Base-by-base conservation (phyloP, 805 yeast species). In the Candida caryicola region DNA sequence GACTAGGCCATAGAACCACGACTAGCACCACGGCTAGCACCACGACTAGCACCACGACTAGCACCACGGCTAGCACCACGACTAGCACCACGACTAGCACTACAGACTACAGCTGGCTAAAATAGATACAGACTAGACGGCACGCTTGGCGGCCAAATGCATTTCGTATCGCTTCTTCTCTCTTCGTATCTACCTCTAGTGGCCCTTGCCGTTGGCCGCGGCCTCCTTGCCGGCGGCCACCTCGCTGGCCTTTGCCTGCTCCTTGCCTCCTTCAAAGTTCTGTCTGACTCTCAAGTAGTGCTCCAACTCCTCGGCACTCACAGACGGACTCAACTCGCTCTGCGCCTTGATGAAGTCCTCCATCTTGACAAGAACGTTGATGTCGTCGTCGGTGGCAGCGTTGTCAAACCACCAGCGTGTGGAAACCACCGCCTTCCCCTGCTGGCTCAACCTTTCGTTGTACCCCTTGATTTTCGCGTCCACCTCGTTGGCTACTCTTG, bases 371-470 rank as follows among this genome's bases (percentile, higher is more conserved):
- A 65, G 54, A 1, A 89, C 96, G 4, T 71, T 70, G 5, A 74
- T 71, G 53, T 91, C 97, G 1, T 73, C 75, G 2, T 70, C 65
- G 0, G 75, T 74, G 1, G 96, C 91, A 10, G 77, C 71, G 44
- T 82, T 80, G 49, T 89, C 96, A 59, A 93, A 88, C 96, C 97
- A 91, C 76, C 89, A 84, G 39, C 95, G 71, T 1, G 86, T 74
- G 5, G 85, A 77, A 0, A 86, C 73, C 5, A 64, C 63, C 3
- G 69, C 71, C 12, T 57, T 55, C 4, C 71, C 69, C 3, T 51
- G 52, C 4, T 44, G 52, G 2, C 34, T 50, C 23, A 58, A 43
- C 4, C 43, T 46, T 14, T 49, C 43, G 54, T 85, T 88, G 49
- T 71, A 79, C 18, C 50, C 44, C 25, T 66, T 63, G 23, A 90